Evolutionary conservation across 2,329 filamentous ascomycete species (phyloP).

Genomic region (Botrytis paeoniae): DNA sequence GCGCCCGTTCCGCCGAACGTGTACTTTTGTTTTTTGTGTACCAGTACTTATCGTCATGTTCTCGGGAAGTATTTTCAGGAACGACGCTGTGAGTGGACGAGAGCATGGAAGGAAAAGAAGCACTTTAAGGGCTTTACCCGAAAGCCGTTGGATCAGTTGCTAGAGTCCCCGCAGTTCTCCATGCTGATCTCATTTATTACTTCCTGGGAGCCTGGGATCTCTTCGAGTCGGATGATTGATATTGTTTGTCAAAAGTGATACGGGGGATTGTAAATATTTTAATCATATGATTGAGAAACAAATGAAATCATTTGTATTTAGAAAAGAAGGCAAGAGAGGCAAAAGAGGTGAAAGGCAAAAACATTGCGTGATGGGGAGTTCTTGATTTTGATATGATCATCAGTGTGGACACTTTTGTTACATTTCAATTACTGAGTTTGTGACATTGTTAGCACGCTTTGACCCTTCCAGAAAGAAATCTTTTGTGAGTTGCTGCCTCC

Average conservation of each 20-base stretch:
- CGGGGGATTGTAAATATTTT: neutral
- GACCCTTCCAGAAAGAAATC: slow-evolving; percentile 3
- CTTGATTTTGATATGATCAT: slow-evolving; percentile 6
- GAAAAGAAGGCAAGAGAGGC: neutral
- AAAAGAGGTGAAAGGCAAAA: neutral
- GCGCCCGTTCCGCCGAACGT: slow-evolving; percentile 2
- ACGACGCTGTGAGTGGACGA: neutral
- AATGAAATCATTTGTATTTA: neutral
- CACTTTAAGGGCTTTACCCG: neutral
- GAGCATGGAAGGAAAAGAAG: neutral
- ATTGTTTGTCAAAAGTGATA: neutral
- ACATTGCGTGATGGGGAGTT: neutral
- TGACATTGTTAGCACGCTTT: slow-evolving; percentile 1
- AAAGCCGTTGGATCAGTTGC: neutral
- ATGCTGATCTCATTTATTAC: neutral
- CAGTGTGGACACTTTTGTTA: neutral
- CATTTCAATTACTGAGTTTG: neutral
- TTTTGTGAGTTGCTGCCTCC: neutral
- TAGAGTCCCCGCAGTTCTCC: slow-evolving; percentile 1
- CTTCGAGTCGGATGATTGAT: neutral
- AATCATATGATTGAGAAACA: neutral
- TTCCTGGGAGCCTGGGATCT: neutral
- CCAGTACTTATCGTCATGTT: neutral
- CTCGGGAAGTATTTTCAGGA: neutral
- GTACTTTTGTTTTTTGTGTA: neutral